A percentile compares a stretch with the other conserved stretches of the same genome.
phyloP scores from a whole-genome alignment of 1,284 basidiomycete genomes.

The Omphalotus olearius region DNA sequence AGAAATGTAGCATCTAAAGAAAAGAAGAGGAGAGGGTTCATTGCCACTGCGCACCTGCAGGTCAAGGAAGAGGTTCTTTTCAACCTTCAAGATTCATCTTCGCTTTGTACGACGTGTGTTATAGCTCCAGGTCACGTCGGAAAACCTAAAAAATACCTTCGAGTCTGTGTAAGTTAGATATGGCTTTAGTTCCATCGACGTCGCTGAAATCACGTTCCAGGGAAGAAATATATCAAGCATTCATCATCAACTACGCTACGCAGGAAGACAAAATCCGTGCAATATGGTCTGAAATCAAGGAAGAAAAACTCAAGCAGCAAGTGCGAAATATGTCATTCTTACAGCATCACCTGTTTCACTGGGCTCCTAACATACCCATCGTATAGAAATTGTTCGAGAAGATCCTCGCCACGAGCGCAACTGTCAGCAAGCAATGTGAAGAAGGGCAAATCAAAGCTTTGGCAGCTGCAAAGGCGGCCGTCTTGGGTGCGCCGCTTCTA shows the following conservation, averaged over 20 bases:
- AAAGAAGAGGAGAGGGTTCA: conserved; percentile 17
- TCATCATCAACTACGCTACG: conserved; percentile 17
- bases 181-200: background rate
- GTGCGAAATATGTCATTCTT: background rate
- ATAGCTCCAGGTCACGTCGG: background rate
- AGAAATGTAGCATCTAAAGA: conserved; percentile 9
- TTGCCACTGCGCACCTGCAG: conserved; percentile 2
- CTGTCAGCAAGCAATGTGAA: conserved; percentile 7
- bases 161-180: conserved; percentile 4
- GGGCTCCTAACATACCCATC: background rate
- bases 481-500: conserved; percentile 6
- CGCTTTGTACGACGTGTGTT: background rate
- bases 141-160: background rate
- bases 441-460: conserved; percentile 10
- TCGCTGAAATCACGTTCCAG: conserved; percentile 2
- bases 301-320: conserved; percentile 14
- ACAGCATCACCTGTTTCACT: background rate
- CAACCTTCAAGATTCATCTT: background rate
- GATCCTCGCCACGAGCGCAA: background rate
- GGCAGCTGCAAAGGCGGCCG: conserved; percentile 9
- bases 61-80: conserved; percentile 8
- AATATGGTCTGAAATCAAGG: conserved; percentile 14
- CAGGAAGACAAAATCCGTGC: conserved; percentile 18
- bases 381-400: conserved; percentile 4
- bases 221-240: conserved; percentile 15